phyloP scores from a whole-genome alignment of 2,329 filamentous ascomycete genomes.

The Orbilia ellipsospora region DNA sequence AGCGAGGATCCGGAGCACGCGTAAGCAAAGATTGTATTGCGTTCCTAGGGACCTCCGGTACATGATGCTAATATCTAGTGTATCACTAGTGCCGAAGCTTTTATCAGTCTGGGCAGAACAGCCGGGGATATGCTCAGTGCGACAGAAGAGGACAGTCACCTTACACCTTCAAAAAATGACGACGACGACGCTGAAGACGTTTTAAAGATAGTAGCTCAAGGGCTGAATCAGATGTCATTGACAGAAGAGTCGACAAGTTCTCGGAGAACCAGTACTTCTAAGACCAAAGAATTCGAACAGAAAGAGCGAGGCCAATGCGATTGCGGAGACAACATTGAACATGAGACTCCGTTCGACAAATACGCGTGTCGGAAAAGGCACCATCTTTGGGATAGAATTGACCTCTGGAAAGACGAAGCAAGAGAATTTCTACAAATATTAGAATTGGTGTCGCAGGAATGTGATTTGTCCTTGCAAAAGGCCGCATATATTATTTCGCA shows the following conservation, averaged over 20 bases:
- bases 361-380: too few relatives aligned
- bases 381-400: too few relatives aligned
- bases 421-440: neutral
- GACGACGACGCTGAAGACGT: too few relatives aligned
- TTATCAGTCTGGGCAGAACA: too few relatives aligned
- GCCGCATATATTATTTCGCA: constrained; percentile 5
- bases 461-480: neutral
- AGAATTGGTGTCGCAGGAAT: neutral
- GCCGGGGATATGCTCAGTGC: too few relatives aligned
- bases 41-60: neutral
- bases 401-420: too few relatives aligned
- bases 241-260: neutral
- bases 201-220: too few relatives aligned
- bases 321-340: neutral
- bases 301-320: constrained; percentile 2
- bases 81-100: too few relatives aligned
- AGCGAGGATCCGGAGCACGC: neutral
- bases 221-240: neutral
- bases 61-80: neutral
- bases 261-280: neutral
- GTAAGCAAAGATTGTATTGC: constrained; percentile 1
- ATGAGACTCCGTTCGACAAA: constrained; percentile 1
- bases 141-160: too few relatives aligned
- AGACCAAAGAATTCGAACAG: neutral
- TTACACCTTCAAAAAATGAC: too few relatives aligned